A percentile compares a stretch with the other conserved stretches of the same genome.
Conservation (phyloP, 139 green algal species). For the Trebouxia sp. region DNA sequence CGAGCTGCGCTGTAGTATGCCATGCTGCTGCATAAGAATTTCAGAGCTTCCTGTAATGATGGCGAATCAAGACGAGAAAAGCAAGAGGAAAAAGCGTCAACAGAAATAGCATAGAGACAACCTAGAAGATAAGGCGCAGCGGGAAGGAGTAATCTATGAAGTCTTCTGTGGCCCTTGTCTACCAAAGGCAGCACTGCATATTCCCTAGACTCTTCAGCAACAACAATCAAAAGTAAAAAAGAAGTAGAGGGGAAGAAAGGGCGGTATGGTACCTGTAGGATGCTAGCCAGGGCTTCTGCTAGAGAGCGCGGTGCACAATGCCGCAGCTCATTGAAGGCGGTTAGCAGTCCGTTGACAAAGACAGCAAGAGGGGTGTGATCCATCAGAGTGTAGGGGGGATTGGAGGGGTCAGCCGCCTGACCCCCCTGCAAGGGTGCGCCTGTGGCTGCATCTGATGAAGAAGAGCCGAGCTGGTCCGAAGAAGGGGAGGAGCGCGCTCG, state of each 20-base stretch:
- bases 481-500: background rate
- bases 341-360: slow-evolving; percentile 88
- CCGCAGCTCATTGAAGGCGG: slow-evolving; percentile 93
- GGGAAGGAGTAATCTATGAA: background rate
- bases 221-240: background rate
- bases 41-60: slow-evolving; percentile 60
- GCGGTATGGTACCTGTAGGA: slow-evolving; percentile 35
- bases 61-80: background rate
- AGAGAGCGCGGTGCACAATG: slow-evolving; percentile 79
- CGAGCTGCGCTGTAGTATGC: slow-evolving; percentile 60
- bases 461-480: background rate
- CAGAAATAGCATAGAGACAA: background rate
- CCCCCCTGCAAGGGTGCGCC: background rate
- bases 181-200: background rate
- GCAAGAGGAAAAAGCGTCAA: background rate
- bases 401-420: slow-evolving; percentile 39
- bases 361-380: slow-evolving; percentile 90
- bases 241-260: too few species aligned
- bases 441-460: background rate
- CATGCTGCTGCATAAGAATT: slow-evolving; percentile 51
- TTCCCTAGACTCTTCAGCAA: background rate
- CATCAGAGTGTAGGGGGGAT: slow-evolving; percentile 83
- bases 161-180: background rate
- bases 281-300: slow-evolving; percentile 15
- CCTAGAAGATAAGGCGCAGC: background rate